Percentiles rank a stretch among this genome's conserved stretches.
phyloP scores from a whole-genome alignment of 2,329 filamentous ascomycete genomes.

The Aureobasidium sp. region DNA sequence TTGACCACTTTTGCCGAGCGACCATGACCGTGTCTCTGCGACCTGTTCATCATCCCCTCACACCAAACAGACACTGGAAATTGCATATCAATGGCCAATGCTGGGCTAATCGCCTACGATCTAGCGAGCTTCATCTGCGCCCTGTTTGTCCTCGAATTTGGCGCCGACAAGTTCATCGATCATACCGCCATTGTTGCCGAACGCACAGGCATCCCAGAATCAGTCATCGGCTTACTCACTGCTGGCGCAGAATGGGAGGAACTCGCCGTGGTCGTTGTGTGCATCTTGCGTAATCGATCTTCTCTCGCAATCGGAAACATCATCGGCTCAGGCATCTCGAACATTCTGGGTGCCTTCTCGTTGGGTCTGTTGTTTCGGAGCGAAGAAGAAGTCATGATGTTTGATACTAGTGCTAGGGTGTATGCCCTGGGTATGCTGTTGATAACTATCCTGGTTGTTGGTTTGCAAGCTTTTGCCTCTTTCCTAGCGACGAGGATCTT shows the following conservation, averaged over 20 bases:
- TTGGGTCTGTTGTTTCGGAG: slow-evolving; percentile 41
- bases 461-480: neutral
- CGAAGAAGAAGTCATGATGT: slow-evolving; percentile 21
- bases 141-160: slow-evolving; percentile 44
- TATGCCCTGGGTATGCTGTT: slow-evolving; percentile 38
- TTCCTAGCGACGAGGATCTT: slow-evolving; percentile 19
- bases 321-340: slow-evolving; percentile 47
- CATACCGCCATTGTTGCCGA: slow-evolving; percentile 42
- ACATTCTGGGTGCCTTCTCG: slow-evolving; percentile 47
- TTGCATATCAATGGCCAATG: neutral
- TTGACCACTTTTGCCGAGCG: neutral
- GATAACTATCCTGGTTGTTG: slow-evolving; percentile 35
- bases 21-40: neutral
- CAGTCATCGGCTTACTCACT: slow-evolving; percentile 44
- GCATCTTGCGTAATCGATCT: slow-evolving; percentile 38
- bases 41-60: no score
- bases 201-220: slow-evolving; percentile 38
- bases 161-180: slow-evolving; percentile 46
- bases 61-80: neutral
- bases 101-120: slow-evolving; percentile 30
- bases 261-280: slow-evolving; percentile 43
- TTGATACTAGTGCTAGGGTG: slow-evolving; percentile 42
- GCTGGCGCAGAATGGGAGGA: slow-evolving; percentile 51
- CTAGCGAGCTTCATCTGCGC: slow-evolving; percentile 36
- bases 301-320: slow-evolving; percentile 48